Evolutionary conservation across 257 asterid species (phyloP).

Genomic region (Solanum neorickii): DNA sequence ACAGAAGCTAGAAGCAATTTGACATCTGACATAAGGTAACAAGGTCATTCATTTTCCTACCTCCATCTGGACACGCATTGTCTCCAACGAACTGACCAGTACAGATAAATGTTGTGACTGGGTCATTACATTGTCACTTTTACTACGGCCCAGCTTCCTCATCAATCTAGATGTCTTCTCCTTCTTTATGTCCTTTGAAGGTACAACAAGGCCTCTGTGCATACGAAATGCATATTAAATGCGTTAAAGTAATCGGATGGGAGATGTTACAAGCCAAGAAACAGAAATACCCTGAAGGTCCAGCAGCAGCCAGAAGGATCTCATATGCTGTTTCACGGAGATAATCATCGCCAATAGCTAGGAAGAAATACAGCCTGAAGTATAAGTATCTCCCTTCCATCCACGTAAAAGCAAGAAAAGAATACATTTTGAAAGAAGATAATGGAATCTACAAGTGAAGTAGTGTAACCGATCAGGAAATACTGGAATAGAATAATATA

Average conservation of each 20-base stretch:
- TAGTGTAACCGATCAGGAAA: not conserved
- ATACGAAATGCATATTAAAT: conserved; percentile 13
- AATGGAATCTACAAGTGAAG: not conserved
- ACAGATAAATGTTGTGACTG: conserved; percentile 63
- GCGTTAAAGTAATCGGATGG: not conserved
- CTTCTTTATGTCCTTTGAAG: conserved; percentile 82
- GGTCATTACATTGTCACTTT: conserved; percentile 38
- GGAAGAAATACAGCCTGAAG: conserved; percentile 1
- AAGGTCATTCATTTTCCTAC: conserved; percentile 16
- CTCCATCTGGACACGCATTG: conserved; percentile 99
- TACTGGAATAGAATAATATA: not conserved
- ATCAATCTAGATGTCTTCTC: conserved; percentile 65
- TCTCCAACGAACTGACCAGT: conserved; percentile 80
- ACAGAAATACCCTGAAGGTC: conserved; percentile 81
- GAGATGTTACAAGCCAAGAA: not conserved
- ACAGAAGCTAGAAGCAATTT: not conserved
- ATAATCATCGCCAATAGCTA: conserved; percentile 79
- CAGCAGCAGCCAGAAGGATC: conserved; percentile 92
- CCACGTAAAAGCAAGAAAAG: not conserved
- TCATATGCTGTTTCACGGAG: conserved; percentile 93
- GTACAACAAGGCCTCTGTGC: conserved; percentile 81
- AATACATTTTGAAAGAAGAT: not conserved
- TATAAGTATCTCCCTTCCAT: not conserved
- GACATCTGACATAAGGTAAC: not conserved
- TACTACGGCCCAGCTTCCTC: conserved; percentile 88